A percentile compares a stretch with the other conserved stretches of the same genome.
Evolutionary conservation across 2,329 filamentous ascomycete species (phyloP).

Genomic region (Plenodomus biglobosus): DNA sequence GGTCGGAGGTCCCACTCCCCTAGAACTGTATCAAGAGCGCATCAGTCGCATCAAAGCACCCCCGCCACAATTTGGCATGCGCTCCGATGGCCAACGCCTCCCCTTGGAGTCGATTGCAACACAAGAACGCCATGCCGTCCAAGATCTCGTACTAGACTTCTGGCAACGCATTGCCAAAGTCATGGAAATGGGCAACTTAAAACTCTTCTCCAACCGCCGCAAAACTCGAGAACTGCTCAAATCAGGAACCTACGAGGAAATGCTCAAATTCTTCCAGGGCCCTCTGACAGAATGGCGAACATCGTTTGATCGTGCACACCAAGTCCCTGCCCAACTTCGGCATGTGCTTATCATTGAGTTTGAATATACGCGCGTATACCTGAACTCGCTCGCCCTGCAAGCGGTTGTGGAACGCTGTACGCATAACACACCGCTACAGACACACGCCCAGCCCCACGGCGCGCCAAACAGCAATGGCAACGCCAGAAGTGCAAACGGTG

Average conservation of each 20-base stretch:
- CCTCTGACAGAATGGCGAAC: slow-evolving; percentile 76
- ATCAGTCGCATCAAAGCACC: slow-evolving; percentile 39
- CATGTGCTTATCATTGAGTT: slow-evolving; percentile 92
- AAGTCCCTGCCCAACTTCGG: slow-evolving; percentile 60
- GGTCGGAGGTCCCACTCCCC: slow-evolving; percentile 30
- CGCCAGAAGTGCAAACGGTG: slow-evolving; percentile 22
- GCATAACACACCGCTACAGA: slow-evolving; percentile 60
- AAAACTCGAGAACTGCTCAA: slow-evolving; percentile 88
- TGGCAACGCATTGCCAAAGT: slow-evolving; percentile 93
- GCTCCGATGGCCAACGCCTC: slow-evolving; percentile 40
- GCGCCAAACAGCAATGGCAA: not conserved
- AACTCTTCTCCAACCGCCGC: slow-evolving; percentile 82
- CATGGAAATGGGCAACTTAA: slow-evolving; percentile 88
- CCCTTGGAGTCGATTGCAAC: slow-evolving; percentile 41
- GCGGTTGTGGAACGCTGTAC: slow-evolving; percentile 93
- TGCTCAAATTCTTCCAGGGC: slow-evolving; percentile 79
- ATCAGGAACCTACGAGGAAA: slow-evolving; percentile 77
- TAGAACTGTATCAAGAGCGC: slow-evolving; percentile 42
- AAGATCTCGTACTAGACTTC: slow-evolving; percentile 70
- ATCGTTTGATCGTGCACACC: slow-evolving; percentile 74
- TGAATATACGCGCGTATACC: slow-evolving; percentile 90
- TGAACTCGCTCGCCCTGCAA: slow-evolving; percentile 91
- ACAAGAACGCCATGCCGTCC: slow-evolving; percentile 42
- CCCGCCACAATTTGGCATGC: slow-evolving; percentile 39
- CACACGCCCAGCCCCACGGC: slow-evolving; percentile 36